phyloP scores from a whole-genome alignment of 352 stramenopile genomes.

The Phytopythium boreale region DNA sequence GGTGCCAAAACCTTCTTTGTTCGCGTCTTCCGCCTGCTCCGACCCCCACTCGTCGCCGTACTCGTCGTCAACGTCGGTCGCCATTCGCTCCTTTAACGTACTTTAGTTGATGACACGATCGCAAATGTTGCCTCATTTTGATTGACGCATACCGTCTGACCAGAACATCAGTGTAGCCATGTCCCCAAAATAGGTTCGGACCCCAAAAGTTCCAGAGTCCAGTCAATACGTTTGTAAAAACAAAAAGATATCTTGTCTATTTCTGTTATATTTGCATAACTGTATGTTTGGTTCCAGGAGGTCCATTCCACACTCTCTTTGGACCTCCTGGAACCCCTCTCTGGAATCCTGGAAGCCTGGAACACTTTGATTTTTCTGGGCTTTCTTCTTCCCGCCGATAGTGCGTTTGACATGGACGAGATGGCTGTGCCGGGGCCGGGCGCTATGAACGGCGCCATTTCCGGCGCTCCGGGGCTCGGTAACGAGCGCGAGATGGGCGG shows the following conservation, averaged over 20 bases:
- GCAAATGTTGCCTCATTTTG: neutral
- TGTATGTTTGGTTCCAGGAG: neutral
- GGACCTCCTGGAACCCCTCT: neutral
- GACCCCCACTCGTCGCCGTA: conserved; percentile 16
- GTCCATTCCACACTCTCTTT: no score
- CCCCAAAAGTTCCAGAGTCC: no score
- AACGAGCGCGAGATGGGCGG: neutral
- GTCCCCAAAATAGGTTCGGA: conserved; percentile 7
- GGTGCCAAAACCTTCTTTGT: neutral
- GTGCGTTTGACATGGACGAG: neutral
- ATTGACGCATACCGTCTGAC: neutral
- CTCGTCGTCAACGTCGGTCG: conserved; percentile 14
- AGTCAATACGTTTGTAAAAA: no score
- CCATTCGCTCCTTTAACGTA: neutral
- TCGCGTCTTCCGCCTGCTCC: conserved; percentile 10
- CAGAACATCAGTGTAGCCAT: conserved; percentile 11
- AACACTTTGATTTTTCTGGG: conserved; percentile 1
- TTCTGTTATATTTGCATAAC: neutral
- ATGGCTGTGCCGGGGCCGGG: neutral
- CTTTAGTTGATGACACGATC: no score
- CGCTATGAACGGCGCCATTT: neutral
- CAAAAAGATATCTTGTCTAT: neutral
- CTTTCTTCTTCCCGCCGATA: conserved; percentile 1
- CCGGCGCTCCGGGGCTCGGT: neutral
- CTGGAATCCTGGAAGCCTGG: neutral